These are phyloP conservation scores for Cutaneotrichosporon dermatis DNA, from an alignment of 1,284 basidiomycete species.

Conservation along the genomic window DNA sequence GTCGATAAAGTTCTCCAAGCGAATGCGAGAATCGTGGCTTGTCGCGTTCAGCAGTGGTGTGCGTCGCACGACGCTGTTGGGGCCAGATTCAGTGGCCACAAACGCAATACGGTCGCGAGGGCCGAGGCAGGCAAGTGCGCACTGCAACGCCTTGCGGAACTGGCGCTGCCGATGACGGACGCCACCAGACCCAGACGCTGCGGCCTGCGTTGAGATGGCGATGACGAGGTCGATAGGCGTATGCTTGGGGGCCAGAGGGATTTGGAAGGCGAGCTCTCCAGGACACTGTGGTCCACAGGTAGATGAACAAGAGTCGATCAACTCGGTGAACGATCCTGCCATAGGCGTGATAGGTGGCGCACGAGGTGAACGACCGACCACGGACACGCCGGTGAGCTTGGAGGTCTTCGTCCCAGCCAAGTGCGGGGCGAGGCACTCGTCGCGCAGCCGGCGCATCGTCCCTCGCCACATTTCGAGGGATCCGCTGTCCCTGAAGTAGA, in stretches of 20 bases:
- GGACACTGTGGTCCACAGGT: slow-evolving; percentile 6
- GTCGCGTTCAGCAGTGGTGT: slow-evolving; percentile 83
- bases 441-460: slow-evolving; percentile 69
- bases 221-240: slow-evolving; percentile 87
- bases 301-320: neutral
- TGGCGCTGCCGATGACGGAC: slow-evolving; percentile 69
- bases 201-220: slow-evolving; percentile 75
- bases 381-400: slow-evolving; percentile 1
- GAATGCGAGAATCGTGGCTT: slow-evolving; percentile 61
- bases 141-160: slow-evolving; percentile 77
- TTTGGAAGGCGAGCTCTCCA: slow-evolving; percentile 32
- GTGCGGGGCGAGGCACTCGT: slow-evolving; percentile 15
- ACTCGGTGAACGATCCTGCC: neutral
- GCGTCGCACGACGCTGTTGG: slow-evolving; percentile 69
- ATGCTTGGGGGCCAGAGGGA: slow-evolving; percentile 64
- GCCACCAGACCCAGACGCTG: slow-evolving; percentile 62
- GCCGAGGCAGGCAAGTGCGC: slow-evolving; percentile 69
- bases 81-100: slow-evolving; percentile 80
- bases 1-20: slow-evolving; percentile 72
- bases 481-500: slow-evolving; percentile 87
- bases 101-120: slow-evolving; percentile 73
- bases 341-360: neutral
- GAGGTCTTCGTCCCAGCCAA: neutral
- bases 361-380: neutral
- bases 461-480: slow-evolving; percentile 81